Evolutionary conservation across 139 green algal genomes (phyloP).

Genomic region (Chlorella sp.): DNA sequence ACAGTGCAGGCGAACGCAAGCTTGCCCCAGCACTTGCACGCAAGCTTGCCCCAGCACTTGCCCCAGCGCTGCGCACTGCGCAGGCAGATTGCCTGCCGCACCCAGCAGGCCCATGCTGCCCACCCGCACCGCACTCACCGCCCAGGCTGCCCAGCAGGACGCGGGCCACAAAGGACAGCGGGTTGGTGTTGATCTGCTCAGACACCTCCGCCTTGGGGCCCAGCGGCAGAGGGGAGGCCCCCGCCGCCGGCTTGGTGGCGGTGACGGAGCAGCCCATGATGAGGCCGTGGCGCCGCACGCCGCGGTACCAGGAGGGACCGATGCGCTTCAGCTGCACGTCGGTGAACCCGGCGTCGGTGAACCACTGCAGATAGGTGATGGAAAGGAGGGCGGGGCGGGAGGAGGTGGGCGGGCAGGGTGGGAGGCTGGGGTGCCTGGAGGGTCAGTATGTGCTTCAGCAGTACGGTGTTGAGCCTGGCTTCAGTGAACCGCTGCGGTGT

Average conservation of each 20-base stretch:
- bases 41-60: not conserved
- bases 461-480: too few relatives aligned
- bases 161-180: constrained; percentile 71
- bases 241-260: constrained; percentile 82
- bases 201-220: constrained; percentile 74
- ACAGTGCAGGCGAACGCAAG: too few relatives aligned
- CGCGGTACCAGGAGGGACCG: constrained; percentile 95
- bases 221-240: constrained; percentile 78
- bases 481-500: too few relatives aligned
- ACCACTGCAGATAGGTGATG: constrained; percentile 76
- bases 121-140: not conserved
- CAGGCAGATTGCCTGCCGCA: not conserved
- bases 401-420: not conserved
- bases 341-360: constrained; percentile 89
- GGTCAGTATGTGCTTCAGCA: too few relatives aligned
- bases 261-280: constrained; percentile 99
- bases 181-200: constrained; percentile 66
- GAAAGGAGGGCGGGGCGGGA: not conserved
- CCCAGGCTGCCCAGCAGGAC: constrained; percentile 66
- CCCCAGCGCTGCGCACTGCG: not conserved
- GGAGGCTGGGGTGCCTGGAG: not conserved
- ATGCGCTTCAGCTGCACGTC: constrained; percentile 95
- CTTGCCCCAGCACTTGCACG: not conserved
- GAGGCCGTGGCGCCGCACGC: constrained; percentile 90
- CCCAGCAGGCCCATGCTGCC: not conserved